Evolutionary conservation across 2,329 filamentous ascomycete species (phyloP), one percentile per base, ranked within the genome.

Genomic region (Colletotrichum tofieldiae): DNA sequence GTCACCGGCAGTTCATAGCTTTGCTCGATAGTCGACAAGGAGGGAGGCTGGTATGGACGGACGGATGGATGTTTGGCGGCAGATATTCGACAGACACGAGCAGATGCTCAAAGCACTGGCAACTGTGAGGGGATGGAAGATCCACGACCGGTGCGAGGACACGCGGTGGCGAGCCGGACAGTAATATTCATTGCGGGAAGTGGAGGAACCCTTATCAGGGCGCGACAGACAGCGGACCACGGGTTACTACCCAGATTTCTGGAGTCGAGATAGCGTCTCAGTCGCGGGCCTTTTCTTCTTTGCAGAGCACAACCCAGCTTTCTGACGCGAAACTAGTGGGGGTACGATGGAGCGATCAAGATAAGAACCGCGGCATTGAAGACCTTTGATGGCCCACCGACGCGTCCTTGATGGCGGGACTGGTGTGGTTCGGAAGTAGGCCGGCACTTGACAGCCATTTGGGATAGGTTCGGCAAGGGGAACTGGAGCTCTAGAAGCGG

Each of bases 161-260:
- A 65, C 54, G 59, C 35, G 23, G 66, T 65, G 70, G 70, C 70
- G 60, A 60, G 32, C 45, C 54, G 47, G 41, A 60, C 60, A 70
- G 59, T 61, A 70, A 64, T 70, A 70, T 70, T 70, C 70, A 49
- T 43, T 49, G 47, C 70, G 70, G 66, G 61, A 70, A 72, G 70
- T 72, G 70, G 70, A 72, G 65, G 70, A 70, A 49, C 65, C 70
- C 70, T 72, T 65, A 65, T 70, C 66, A 70, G 45, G n/a, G 65
- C 52, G 52, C 58, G 35, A 43, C 60, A 60, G 51, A 65, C 16
- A 37, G 56, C 32, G 49, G 59, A 47, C 60, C 59, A 37, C 39
- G 59, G 59, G 32, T 64, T 41, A 45, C 32, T 64, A 64, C 65
- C 45, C 59, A 69, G 54, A 65, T 55, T 60, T 70, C 70, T 23